Conservation (phyloP, 225 moss, liverwort and hornwort species). For the Rhytidiadelphus loreus region DNA sequence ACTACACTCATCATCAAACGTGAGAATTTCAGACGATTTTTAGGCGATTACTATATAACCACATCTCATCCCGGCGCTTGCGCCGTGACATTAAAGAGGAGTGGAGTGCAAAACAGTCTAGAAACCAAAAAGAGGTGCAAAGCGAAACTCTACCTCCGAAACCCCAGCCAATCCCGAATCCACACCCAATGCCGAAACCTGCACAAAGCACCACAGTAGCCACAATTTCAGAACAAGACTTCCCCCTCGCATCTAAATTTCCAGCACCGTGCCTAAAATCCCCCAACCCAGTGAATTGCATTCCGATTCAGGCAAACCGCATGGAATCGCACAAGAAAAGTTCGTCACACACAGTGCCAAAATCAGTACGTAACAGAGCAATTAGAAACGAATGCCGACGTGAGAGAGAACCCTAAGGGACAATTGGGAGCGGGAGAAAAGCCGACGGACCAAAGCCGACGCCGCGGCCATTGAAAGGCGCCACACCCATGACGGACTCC, state of each 20-base stretch:
- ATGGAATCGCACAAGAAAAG: neutral
- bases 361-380: neutral
- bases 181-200: conserved; percentile 90
- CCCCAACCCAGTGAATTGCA: neutral
- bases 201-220: neutral
- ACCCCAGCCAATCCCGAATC: conserved; percentile 95
- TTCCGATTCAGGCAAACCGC: neutral
- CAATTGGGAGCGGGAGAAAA: no score
- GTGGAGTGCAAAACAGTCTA: neutral
- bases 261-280: neutral
- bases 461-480: conserved; percentile 55
- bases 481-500: conserved; percentile 45
- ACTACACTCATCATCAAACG: neutral
- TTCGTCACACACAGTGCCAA: neutral
- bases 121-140: neutral
- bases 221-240: neutral
- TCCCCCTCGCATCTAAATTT: neutral
- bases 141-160: conserved; percentile 58
- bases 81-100: neutral
- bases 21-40: neutral
- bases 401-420: neutral
- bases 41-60: no score
- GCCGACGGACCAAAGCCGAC: conserved; percentile 54
- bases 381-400: neutral
- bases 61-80: neutral